phyloP scores from a whole-genome alignment of 129 eudicot genomes.

The Heracleum sosnowskyi region DNA sequence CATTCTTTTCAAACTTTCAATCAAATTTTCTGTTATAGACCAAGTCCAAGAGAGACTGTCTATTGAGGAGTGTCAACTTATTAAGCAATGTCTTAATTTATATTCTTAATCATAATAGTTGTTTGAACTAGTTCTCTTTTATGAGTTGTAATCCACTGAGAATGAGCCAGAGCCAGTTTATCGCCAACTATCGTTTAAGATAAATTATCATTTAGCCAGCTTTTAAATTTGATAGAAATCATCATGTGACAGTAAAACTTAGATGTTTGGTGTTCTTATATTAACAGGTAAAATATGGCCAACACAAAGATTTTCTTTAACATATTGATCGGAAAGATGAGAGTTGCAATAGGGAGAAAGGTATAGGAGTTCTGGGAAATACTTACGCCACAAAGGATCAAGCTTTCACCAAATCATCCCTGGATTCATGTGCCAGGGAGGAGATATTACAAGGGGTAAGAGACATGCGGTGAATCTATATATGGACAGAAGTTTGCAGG shows the following conservation, averaged over 20 bases:
- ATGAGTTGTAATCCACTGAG: too few relatives aligned
- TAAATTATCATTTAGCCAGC: neutral
- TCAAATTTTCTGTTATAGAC: neutral
- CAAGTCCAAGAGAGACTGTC: neutral
- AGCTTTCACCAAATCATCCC: slow-evolving; percentile 81
- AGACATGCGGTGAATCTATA: slow-evolving; percentile 87
- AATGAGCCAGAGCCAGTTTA: neutral
- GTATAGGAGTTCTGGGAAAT: slow-evolving; percentile 65
- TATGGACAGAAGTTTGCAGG: slow-evolving; percentile 73
- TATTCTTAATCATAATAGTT: neutral
- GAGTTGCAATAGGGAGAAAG: slow-evolving; percentile 90
- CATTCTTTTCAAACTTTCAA: too few relatives aligned
- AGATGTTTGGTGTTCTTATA: slow-evolving; percentile 7
- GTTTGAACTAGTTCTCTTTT: neutral
- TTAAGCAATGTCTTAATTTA: too few relatives aligned
- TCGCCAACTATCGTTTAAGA: slow-evolving; percentile 40
- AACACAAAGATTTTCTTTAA: slow-evolving; percentile 91
- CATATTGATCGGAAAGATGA: slow-evolving; percentile 55
- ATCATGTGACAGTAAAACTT: neutral
- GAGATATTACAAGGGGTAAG: slow-evolving; percentile 85
- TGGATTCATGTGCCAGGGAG: slow-evolving; percentile 86
- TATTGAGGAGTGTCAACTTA: neutral
- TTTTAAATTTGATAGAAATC: slow-evolving; percentile 2
- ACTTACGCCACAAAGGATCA: slow-evolving; percentile 84
- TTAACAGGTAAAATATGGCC: slow-evolving; percentile 29